Evolutionary conservation across 345 rosid species (phyloP).

Genomic region (Anastatica hierochuntica): DNA sequence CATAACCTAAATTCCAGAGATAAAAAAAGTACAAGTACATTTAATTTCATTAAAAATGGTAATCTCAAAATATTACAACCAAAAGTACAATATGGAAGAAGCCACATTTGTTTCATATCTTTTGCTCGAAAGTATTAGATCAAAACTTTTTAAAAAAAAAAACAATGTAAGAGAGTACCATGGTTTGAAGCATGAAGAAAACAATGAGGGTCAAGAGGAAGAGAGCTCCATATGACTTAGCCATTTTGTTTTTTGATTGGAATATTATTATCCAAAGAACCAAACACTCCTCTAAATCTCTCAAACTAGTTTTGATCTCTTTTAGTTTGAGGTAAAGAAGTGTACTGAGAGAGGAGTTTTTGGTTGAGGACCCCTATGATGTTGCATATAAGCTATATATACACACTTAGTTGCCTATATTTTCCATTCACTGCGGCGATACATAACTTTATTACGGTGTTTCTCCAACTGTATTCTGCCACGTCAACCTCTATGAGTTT

Average conservation of each 20-base stretch:
- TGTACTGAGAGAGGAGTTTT: constrained; percentile 19
- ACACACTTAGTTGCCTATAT: constrained; percentile 13
- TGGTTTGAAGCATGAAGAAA: constrained; percentile 52
- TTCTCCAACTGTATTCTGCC: background rate
- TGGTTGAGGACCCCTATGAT: constrained; percentile 23
- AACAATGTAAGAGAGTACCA: constrained; percentile 29
- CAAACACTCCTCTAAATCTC: constrained; percentile 24
- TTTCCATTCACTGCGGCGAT: background rate
- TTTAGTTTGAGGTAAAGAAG: constrained; percentile 8
- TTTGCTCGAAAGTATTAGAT: background rate
- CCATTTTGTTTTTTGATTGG: constrained; percentile 27
- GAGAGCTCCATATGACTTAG: constrained; percentile 35
- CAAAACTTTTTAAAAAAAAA: background rate
- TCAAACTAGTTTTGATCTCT: constrained; percentile 12
- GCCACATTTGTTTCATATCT: background rate
- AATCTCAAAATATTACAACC: background rate
- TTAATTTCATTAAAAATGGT: background rate
- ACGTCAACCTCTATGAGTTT: background rate
- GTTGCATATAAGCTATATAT: constrained; percentile 34
- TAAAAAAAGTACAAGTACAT: background rate
- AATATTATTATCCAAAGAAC: constrained; percentile 15
- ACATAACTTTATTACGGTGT: background rate
- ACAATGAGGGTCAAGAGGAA: constrained; percentile 52
- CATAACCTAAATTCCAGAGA: constrained; percentile 3
- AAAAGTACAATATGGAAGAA: background rate